Base-by-base conservation (phyloP, 805 yeast species). In the Saccharomycopsis capsularis region DNA sequence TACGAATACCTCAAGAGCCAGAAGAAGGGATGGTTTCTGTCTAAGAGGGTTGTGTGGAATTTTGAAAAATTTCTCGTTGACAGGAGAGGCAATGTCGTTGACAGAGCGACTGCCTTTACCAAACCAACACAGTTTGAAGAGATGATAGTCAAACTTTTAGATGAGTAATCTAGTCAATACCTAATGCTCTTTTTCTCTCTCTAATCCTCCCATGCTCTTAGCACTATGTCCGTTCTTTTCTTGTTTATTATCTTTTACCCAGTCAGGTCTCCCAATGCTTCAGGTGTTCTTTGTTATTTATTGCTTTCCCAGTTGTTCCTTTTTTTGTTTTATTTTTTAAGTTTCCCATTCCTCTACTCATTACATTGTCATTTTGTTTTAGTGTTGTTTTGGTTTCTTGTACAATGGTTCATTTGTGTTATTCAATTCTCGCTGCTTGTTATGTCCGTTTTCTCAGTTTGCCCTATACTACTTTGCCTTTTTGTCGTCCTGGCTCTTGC, bases 1-100 rank as follows among this genome's bases (percentile, higher is more conserved):
- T 87, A 77, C 69, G 68, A 72, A 58, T 87, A 65, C 69, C 73
- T 87, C 60, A 87, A 87, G 69, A 58, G 65, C 36, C 63, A 78
- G 75, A 75, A 79, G 74, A 58, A 70, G 18, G 78, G 79, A 23
- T 52, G 70, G 19, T 68, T 85, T 16, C 88, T 95, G n/a, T 76
- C 85, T 68, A 77, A 69, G 55, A 83, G 84, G 47, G 76, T 84
- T 56, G 73, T 79, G 62, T 84, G 93, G 93, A 84, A 84, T 67
- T 84, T 85, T 60, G 90, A 83, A 62, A 84, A 84, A 68, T 85
- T 84, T 63, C 53, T 85, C 41, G 62, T 85, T 41, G 75, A 75
- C 60, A 67, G 69, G 55, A 55, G 73, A 2, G 93, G 93, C 35
- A 57, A 68, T 1, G 85, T 82, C 22, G 71, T 76, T 15, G 63